Evolutionary conservation across 495 filamentous ascomycete genomes (phyloP), one percentile per base, ranked within the genome.

Genomic region (Bacidia gigantensis): DNA sequence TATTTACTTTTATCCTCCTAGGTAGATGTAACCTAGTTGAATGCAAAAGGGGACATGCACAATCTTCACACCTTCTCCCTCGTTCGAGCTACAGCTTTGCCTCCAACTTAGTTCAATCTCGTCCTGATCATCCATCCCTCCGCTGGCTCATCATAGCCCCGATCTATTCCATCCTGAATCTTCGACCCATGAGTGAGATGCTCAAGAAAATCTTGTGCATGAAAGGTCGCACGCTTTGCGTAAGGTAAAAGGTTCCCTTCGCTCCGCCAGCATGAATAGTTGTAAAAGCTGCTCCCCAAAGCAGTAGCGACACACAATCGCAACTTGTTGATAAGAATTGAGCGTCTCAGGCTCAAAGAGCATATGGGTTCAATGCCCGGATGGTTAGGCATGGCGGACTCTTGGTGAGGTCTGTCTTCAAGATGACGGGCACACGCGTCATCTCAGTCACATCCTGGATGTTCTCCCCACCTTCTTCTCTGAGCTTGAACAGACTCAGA

Each of bases 311-410:
- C 23, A n/a, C 48, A 32, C 29, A 24, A 40, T 50, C 48, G 17
- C 29, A 38, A 5, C 18, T 14, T 14, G 14, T 5, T 14, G 29
- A 14, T 35, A 14, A 7, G 7, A 35, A 7, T 35, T 35, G 29
- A 35, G 7, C 5, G 5, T 5, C 29, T 7, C 5, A 44, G 12
- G 38, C 22, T 38, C 46, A 98, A 53, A 98, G 76, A 57, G 92
- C 92, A 64, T 87, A 98, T 26, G 92, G 92, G 73, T 98, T 98
- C 58, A 98, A 75, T 24, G 92, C 95, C 49, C 92, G 88, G 64
- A 98, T 96, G 5, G 92, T 98, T 63, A 98, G 72, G 75, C 92
- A 98, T 87, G 92, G 92, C 69, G 92, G 92, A 67, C 92, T 97
- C 84, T 97, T 98, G 73, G 76, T 86, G 60, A 98, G 76, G 69